Percentiles rank a stretch among this genome's conserved stretches.
Evolutionary conservation across 106 monocot species (phyloP).

Genomic region (Agapanthus africanus): DNA sequence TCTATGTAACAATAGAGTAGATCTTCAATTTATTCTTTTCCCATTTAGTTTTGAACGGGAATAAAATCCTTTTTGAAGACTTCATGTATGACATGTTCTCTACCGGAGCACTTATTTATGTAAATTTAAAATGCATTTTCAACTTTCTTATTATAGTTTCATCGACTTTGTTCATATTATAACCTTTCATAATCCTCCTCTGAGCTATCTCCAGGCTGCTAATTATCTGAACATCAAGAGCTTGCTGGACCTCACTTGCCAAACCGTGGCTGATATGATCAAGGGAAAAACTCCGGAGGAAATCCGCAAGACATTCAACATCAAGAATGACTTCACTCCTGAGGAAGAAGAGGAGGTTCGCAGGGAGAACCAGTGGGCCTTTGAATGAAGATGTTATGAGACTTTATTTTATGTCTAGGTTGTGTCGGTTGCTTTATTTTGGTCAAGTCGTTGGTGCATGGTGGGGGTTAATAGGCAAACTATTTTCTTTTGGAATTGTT

Average conservation of each 20-base stretch:
- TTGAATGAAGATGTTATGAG: slow-evolving; percentile 6
- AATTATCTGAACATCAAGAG: slow-evolving; percentile 23
- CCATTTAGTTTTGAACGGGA: too few species aligned
- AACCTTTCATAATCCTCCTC: too few species aligned
- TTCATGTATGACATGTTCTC: too few species aligned
- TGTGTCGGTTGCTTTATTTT: background rate
- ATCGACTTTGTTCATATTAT: too few species aligned
- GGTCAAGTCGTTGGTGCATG: background rate
- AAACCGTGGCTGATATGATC: slow-evolving; percentile 22
- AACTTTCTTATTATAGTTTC: too few species aligned
- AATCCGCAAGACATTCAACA: slow-evolving; percentile 17
- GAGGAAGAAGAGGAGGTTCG: slow-evolving; percentile 23
- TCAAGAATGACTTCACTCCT: slow-evolving; percentile 21
- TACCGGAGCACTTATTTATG: too few species aligned
- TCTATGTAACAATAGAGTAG: too few species aligned
- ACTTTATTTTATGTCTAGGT: background rate
- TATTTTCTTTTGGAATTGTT: background rate
- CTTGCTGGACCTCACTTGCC: slow-evolving; percentile 18
- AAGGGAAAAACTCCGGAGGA: slow-evolving; percentile 23
- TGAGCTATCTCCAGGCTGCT: slow-evolving; percentile 15
- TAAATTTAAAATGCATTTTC: too few species aligned
- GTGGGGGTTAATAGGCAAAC: background rate
- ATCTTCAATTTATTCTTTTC: too few species aligned
- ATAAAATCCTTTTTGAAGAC: too few species aligned
- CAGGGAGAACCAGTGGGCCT: slow-evolving; percentile 20